phyloP scores from a whole-genome alignment of 768 basidiomycete genomes.

The Leucosporidium scottii region DNA sequence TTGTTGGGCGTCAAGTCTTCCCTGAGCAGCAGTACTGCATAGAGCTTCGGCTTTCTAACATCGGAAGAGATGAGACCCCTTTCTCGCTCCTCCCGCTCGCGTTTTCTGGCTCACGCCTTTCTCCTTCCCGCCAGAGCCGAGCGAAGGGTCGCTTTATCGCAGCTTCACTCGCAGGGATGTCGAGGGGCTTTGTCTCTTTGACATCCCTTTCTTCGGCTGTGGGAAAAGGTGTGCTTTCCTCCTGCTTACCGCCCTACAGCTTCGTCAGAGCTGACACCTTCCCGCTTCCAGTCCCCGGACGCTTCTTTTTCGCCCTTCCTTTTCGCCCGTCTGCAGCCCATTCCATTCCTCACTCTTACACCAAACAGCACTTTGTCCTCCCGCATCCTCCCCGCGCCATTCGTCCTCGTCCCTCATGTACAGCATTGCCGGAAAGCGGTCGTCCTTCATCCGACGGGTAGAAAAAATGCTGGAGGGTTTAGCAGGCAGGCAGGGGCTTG shows the following conservation, averaged over 20 bases:
- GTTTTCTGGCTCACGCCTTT: neutral
- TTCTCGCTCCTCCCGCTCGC: no score
- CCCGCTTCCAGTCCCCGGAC: neutral
- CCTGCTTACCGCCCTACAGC: neutral
- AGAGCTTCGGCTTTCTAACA: no score
- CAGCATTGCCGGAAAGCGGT: neutral
- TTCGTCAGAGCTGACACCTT: neutral
- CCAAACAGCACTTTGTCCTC: neutral
- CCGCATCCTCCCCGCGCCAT: neutral
- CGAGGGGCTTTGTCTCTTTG: no score
- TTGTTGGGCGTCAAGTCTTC: no score
- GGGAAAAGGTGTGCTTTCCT: neutral
- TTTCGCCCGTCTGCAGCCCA: neutral
- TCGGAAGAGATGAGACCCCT: no score
- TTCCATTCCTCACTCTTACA: neutral
- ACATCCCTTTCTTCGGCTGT: neutral
- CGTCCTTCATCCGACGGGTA: constrained; percentile 1
- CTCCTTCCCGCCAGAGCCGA: neutral
- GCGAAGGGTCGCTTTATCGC: constrained; percentile 1
- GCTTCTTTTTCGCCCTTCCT: neutral
- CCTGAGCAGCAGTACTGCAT: no score
- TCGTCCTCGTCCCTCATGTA: neutral
- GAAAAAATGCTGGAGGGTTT: no score
- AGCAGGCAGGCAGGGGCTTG: neutral
- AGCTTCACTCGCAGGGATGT: neutral